These are phyloP conservation scores for Nectriaceae sp. DNA, from an alignment of 2,329 filamentous ascomycete genomes.

Conservation along the genomic window DNA sequence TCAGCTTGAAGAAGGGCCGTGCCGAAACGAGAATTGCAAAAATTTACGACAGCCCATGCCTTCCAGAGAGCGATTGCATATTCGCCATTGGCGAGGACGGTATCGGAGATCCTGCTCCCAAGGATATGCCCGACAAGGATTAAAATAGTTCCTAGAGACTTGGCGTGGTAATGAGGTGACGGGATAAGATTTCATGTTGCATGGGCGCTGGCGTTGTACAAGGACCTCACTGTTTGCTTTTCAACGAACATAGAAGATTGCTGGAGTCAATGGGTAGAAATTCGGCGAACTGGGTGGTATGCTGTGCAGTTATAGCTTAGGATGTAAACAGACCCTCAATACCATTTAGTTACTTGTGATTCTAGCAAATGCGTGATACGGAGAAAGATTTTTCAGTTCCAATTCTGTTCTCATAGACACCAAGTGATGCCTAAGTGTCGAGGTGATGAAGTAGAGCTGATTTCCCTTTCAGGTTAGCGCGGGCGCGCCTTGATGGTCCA, in stretches of 20 bases:
- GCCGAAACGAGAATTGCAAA: conserved; percentile 97
- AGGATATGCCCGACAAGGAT: conserved; percentile 84
- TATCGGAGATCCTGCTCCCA: conserved; percentile 92
- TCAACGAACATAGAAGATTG: background rate
- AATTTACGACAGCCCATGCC: conserved; percentile 97
- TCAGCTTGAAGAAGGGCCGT: conserved; percentile 93
- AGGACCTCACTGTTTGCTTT: background rate
- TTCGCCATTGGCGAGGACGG: conserved; percentile 98
- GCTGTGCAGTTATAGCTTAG: no score
- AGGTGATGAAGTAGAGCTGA: conserved; percentile 31
- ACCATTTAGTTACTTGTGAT: no score
- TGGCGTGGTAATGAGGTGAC: conserved; percentile 18
- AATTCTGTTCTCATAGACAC: no score
- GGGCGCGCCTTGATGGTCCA: conserved; percentile 23
- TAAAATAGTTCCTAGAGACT: conserved; percentile 27
- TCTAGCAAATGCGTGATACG: no score
- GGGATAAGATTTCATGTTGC: conserved; percentile 23
- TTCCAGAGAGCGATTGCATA: conserved; percentile 93
- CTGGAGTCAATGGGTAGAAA: background rate
- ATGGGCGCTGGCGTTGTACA: conserved; percentile 35
- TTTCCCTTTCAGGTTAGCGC: conserved; percentile 40
- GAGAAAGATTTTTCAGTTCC: no score
- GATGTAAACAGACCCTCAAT: no score
- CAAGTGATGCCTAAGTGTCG: no score
- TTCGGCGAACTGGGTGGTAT: background rate